Evolutionary conservation across 257 asterid species (phyloP).

Genomic region (Forsythia suspensa): DNA sequence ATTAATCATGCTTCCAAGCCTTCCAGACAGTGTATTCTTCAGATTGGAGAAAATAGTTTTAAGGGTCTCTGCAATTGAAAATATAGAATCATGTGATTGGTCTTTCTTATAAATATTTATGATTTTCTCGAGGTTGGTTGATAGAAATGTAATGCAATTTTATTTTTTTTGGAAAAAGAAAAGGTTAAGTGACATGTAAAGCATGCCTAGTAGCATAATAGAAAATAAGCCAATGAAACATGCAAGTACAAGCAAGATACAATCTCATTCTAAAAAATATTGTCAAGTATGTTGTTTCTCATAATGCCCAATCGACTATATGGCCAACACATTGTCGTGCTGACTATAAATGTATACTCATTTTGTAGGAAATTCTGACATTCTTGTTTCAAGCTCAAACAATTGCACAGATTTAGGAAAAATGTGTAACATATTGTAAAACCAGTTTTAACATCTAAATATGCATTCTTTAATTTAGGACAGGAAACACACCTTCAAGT

Average conservation of each 20-base stretch:
- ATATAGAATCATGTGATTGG: neutral
- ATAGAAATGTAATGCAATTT: neutral
- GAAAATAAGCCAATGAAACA: no score
- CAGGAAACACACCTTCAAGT: conserved; percentile 29
- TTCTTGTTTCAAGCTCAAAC: conserved; percentile 3
- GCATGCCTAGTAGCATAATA: neutral
- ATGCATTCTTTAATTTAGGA: neutral
- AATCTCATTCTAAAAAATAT: neutral
- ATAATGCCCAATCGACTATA: neutral
- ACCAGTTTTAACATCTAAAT: neutral
- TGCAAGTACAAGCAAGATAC: neutral
- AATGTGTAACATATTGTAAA: neutral
- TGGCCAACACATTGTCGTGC: no score
- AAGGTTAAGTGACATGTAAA: neutral
- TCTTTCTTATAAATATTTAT: neutral
- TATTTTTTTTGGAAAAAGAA: no score
- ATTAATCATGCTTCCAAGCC: neutral
- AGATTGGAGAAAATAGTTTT: neutral
- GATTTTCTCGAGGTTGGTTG: neutral
- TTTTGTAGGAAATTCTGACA: neutral
- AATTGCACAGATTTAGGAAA: neutral
- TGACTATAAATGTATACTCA: neutral
- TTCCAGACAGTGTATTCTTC: neutral
- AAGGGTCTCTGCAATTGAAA: neutral
- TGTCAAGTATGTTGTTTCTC: neutral